phyloP scores from a whole-genome alignment of 331 rosid species.

The Stylosanthes scabra region DNA sequence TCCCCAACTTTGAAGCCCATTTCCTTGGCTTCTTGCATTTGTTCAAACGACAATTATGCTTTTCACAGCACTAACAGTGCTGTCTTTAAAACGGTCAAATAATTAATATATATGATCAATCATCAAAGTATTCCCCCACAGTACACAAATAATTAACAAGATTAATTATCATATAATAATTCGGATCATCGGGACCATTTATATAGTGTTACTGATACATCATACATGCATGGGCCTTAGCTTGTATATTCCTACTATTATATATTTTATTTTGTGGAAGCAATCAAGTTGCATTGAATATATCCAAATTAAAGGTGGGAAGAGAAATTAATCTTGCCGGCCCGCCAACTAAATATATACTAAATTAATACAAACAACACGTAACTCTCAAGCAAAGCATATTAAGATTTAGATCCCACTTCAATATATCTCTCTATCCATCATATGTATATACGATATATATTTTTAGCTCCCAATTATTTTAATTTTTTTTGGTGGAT shows the following conservation, averaged over 20 bases:
- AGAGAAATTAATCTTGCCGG: conserved; percentile 12
- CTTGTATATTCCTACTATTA: not conserved
- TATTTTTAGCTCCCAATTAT: no score
- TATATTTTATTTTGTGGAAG: not conserved
- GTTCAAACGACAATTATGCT: not conserved
- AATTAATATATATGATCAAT: not conserved
- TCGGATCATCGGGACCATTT: no score
- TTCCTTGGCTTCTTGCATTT: conserved; percentile 10
- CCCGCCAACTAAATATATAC: not conserved
- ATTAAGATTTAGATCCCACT: not conserved
- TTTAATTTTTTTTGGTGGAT: no score
- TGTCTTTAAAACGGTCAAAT: not conserved
- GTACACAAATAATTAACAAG: not conserved
- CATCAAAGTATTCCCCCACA: no score
- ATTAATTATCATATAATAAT: not conserved
- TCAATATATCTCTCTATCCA: not conserved
- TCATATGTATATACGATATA: not conserved
- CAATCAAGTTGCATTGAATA: conserved; percentile 20
- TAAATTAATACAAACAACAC: not conserved
- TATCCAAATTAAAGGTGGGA: conserved; percentile 16
- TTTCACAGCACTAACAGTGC: not conserved
- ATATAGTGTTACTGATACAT: no score
- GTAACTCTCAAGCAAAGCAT: not conserved
- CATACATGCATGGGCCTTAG: not conserved
- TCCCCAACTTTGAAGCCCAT: not conserved